These are phyloP conservation scores for Mitragyna speciosa DNA, from an alignment of 257 asterid species.

Conservation along the genomic window DNA sequence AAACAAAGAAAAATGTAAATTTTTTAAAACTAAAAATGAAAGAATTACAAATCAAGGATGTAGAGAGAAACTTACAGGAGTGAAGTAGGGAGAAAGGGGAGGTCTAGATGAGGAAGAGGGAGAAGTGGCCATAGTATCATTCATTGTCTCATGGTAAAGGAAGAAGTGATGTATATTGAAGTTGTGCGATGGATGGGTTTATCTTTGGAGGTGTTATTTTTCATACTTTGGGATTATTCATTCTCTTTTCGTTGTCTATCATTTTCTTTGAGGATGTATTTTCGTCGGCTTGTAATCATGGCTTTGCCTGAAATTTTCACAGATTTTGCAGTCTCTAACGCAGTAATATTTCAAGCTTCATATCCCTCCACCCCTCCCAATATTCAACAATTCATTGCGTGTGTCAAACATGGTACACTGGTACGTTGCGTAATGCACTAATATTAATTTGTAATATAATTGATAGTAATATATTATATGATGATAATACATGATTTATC, in stretches of 20 bases:
- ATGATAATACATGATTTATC: no score
- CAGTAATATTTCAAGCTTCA: background rate
- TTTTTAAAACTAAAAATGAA: background rate
- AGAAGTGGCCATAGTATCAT: slow-evolving; percentile 47
- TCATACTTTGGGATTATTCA: slow-evolving; percentile 8
- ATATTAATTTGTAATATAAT: no score
- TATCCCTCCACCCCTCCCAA: background rate
- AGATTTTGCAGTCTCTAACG: slow-evolving; percentile 22
- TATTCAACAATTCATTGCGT: background rate
- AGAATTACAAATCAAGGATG: background rate
- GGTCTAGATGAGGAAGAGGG: slow-evolving; percentile 48
- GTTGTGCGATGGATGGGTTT: slow-evolving; percentile 1
- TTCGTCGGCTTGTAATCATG: slow-evolving; percentile 40
- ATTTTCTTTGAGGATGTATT: slow-evolving; percentile 26
- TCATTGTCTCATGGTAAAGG: slow-evolving; percentile 9
- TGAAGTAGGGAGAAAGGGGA: slow-evolving; percentile 76
- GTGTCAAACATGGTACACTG: no score
- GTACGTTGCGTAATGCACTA: no score
- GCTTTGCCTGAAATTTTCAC: slow-evolving; percentile 19
- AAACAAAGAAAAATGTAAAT: background rate
- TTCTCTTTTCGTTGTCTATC: slow-evolving; percentile 26
- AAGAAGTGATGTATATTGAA: no score
- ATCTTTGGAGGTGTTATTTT: slow-evolving; percentile 8
- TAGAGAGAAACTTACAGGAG: slow-evolving; percentile 51
- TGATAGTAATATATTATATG: no score